Evolutionary conservation across 345 rosid species (phyloP), one percentile per base, ranked within the genome.

Genomic region (sweet orange (Citrus sinensis)): DNA sequence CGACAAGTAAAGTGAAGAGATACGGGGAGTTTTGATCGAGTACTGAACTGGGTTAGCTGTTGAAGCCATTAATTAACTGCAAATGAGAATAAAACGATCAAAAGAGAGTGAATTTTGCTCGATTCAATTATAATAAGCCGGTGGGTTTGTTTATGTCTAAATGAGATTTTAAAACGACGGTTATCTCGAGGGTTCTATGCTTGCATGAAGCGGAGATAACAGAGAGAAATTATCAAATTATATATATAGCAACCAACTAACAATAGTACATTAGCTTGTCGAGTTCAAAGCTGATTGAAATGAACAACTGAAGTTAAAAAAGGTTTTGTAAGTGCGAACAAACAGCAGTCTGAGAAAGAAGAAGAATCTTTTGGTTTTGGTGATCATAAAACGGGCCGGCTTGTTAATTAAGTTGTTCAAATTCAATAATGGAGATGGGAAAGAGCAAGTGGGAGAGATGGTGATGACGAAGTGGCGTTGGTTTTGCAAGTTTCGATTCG

Each of bases 11-110:
- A 83, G 80, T 16, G 86, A 76, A 77, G 90, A 82, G 32, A 77
- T 71, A 25, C 85, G 61, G 60, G 82, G 63, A 63, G 81, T 72
- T 30, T 29, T 55, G 63, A 82, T 16, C 0, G 81, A 40, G 67
- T 83, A 80, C 29, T 71, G 82, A 82, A 78, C 40, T 5, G 85
- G 55, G 71, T 42, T 59, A 7, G 78, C 40, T 3, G 74, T 10
- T 22, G 86, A 78, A 67, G 87, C 88, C 90, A 88, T 88, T 13
- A 42, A 42, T 88, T 42, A 46, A 46, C 51, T 46, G 80, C 7
- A 29, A 39, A 35, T 40, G 7, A 30, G 56, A 71, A 58, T 46
- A 9, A 72, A 60, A 74, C 59, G 55, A 11, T 14, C 35, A 39
- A 67, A 78, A 24, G 4, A 17, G 51, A 46, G 51, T 13, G 29